A percentile compares a stretch with the other conserved stretches of the same genome.
phyloP scores from a whole-genome alignment of 192 early-diverging fungal genomes.

The Diversispora eburnea region DNA sequence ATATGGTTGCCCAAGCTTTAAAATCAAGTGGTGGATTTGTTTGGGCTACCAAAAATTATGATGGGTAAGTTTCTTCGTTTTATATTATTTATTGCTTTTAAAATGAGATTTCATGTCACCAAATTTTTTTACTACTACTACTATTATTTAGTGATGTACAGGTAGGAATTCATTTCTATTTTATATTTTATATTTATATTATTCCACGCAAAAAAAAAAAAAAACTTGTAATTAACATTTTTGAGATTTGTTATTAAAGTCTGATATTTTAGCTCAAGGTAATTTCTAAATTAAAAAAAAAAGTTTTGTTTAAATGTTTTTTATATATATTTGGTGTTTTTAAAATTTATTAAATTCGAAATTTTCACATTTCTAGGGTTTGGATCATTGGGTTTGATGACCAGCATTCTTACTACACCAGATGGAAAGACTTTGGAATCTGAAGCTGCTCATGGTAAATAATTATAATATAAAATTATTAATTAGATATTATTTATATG shows the following conservation, averaged over 20 bases:
- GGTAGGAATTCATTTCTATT: background rate
- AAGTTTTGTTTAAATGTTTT: background rate
- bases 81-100: background rate
- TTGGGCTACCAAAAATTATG: constrained; percentile 94
- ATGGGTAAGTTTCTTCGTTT: constrained; percentile 70
- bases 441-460: constrained; percentile 83
- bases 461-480: background rate
- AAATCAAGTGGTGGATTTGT: constrained; percentile 93
- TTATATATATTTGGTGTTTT: background rate
- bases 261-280: constrained; percentile 89
- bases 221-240: background rate
- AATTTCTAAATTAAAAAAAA: background rate
- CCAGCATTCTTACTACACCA: constrained; percentile 87
- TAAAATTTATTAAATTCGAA: background rate
- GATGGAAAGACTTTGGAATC: constrained; percentile 89
- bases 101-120: background rate
- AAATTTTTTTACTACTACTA: background rate
- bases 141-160: constrained; percentile 5
- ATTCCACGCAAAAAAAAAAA: background rate
- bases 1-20: constrained; percentile 95
- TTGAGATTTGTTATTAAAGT: constrained; percentile 43
- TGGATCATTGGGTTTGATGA: constrained; percentile 94
- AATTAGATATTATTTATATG: background rate
- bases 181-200: background rate
- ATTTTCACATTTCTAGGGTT: constrained; percentile 41